A percentile compares a stretch with the other conserved stretches of the same genome.
phyloP scores from a whole-genome alignment of 2,329 filamentous ascomycete genomes.

The Botrytis fabae region DNA sequence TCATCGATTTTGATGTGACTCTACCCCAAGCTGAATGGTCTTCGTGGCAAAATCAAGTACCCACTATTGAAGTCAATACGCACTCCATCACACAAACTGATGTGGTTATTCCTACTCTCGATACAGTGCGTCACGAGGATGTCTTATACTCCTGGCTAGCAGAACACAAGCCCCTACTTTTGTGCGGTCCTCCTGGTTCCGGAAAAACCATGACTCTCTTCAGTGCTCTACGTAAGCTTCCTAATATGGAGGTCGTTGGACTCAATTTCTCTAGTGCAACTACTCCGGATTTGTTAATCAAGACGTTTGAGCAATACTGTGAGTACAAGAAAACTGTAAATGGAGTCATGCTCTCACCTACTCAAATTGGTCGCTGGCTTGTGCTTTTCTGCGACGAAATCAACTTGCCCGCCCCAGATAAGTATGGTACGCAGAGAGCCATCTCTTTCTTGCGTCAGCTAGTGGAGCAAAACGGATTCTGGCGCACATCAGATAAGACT shows the following conservation, averaged over 20 bases:
- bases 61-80: slow-evolving; percentile 93
- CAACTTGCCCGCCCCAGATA: slow-evolving; percentile 95
- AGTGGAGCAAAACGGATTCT: slow-evolving; percentile 98
- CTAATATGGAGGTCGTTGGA: slow-evolving; percentile 98
- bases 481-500: slow-evolving; percentile 93
- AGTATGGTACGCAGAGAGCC: slow-evolving; percentile 94
- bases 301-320: slow-evolving; percentile 99
- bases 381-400: slow-evolving; percentile 99
- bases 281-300: slow-evolving; percentile 94
- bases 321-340: slow-evolving; percentile 99
- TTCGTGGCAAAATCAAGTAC: slow-evolving; percentile 92
- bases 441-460: slow-evolving; percentile 97
- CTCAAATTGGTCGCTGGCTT: slow-evolving; percentile 95
- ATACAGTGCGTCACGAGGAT: slow-evolving; percentile 96
- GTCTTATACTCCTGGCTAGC: slow-evolving; percentile 99
- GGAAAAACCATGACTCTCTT: slow-evolving; percentile 99
- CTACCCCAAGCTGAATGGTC: slow-evolving; percentile 87
- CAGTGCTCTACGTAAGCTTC: slow-evolving; percentile 91
- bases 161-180: slow-evolving; percentile 93
- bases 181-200: slow-evolving; percentile 96
- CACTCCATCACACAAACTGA: slow-evolving; percentile 98
- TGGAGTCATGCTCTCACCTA: slow-evolving; percentile 91
- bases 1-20: slow-evolving; percentile 94
- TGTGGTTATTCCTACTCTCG: slow-evolving; percentile 94
- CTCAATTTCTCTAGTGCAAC: slow-evolving; percentile 99